Percentiles rank a stretch among this genome's conserved stretches.
Conservation (phyloP, 495 filamentous ascomycete species). For the Tuber aestivum region DNA sequence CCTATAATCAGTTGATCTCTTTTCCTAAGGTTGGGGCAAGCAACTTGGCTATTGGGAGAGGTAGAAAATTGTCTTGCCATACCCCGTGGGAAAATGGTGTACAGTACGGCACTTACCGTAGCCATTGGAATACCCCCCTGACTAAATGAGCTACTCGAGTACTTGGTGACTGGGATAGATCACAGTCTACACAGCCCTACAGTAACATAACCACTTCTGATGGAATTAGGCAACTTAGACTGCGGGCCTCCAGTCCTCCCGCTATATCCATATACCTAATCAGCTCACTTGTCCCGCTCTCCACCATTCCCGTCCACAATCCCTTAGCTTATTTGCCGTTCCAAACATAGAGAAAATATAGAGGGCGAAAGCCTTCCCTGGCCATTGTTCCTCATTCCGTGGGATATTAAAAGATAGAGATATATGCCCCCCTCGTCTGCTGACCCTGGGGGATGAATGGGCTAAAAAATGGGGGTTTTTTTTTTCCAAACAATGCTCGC, state of each 20-base stretch:
- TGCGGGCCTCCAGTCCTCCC: not conserved
- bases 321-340: not conserved
- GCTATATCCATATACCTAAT: not conserved
- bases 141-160: not conserved
- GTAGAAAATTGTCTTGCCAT: not conserved
- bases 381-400: not conserved
- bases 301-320: not conserved
- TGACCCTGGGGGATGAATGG: not conserved
- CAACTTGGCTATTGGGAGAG: not conserved
- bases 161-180: not conserved
- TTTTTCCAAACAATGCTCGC: not conserved
- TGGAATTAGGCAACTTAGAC: not conserved
- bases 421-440: not conserved
- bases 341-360: not conserved
- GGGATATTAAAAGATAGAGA: not conserved
- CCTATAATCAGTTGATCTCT: not conserved
- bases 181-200: not conserved
- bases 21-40: not conserved
- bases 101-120: too few relatives aligned
- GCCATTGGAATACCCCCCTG: not conserved
- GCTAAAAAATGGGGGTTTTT: not conserved
- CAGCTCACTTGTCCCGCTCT: not conserved
- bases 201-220: not conserved
- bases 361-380: not conserved
- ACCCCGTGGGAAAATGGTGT: not conserved